Evolutionary conservation across 2,329 filamentous ascomycete species (phyloP).

Genomic region (Rachicladosporium sp.): DNA sequence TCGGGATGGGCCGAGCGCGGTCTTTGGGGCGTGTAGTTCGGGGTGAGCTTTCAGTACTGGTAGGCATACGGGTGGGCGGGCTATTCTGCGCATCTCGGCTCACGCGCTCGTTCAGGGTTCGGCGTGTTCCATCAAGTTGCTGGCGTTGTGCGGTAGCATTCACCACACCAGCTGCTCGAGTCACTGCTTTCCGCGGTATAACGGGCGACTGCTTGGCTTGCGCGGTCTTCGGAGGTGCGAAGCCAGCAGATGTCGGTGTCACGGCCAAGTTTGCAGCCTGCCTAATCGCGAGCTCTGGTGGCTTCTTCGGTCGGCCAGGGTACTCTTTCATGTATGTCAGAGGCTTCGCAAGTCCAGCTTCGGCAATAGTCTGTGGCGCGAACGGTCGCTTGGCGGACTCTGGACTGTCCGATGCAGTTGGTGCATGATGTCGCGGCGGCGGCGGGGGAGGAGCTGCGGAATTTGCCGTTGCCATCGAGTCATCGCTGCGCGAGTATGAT

Average conservation of each 20-base stretch:
- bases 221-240: constrained; percentile 6
- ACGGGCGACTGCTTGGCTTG: constrained; percentile 10
- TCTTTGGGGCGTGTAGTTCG: constrained; percentile 8
- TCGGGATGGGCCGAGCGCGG: constrained; percentile 11
- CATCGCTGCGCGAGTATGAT: constrained; percentile 17
- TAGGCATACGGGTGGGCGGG: too few relatives aligned
- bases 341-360: constrained; percentile 11
- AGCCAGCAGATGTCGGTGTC: constrained; percentile 3
- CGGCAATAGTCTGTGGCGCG: constrained; percentile 8
- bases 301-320: constrained; percentile 19
- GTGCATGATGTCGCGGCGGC: constrained; percentile 7
- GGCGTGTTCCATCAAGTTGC: constrained; percentile 15
- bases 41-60: too few relatives aligned
- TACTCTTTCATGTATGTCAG: constrained; percentile 39
- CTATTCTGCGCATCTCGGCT: too few relatives aligned
- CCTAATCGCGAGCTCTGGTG: constrained; percentile 9
- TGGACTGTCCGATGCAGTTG: background rate
- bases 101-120: too few relatives aligned
- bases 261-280: constrained; percentile 6
- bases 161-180: constrained; percentile 20
- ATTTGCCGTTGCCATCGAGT: constrained; percentile 15
- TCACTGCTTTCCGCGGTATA: constrained; percentile 25
- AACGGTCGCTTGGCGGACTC: background rate
- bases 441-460: constrained; percentile 16
- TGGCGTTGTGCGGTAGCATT: constrained; percentile 21